Evolutionary conservation across 352 stramenopile genomes (phyloP).

Genomic region (Pythium vanterpoolii): DNA sequence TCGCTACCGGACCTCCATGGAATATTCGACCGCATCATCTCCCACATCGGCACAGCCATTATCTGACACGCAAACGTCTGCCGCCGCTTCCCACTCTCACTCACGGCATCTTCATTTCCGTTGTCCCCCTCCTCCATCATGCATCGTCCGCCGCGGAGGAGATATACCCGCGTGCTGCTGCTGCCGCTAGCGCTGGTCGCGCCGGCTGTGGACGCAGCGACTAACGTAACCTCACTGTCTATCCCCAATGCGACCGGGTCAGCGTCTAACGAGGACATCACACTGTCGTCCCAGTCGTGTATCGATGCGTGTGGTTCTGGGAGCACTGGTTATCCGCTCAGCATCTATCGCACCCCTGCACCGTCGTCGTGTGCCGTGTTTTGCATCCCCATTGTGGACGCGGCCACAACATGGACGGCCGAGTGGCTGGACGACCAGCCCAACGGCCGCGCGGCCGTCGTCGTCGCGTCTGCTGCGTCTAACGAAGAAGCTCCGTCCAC

Average conservation of each 20-base stretch:
- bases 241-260: neutral
- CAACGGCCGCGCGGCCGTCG: neutral
- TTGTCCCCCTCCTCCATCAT: neutral
- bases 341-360: constrained; percentile 9
- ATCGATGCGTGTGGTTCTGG: neutral
- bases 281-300: constrained; percentile 7
- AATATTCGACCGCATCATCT: neutral
- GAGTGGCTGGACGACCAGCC: constrained; percentile 6
- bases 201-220: neutral
- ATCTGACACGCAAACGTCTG: neutral
- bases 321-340: neutral
- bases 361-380: constrained; percentile 15
- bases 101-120: neutral
- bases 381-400: neutral
- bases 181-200: neutral
- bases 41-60: neutral
- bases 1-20: neutral
- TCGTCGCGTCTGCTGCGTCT: neutral
- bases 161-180: neutral
- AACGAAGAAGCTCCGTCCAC: neutral
- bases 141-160: neutral
- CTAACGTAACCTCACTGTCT: neutral
- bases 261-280: neutral
- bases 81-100: too few species aligned
- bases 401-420: constrained; percentile 4